Percentiles rank a stretch among this genome's conserved stretches.
These are phyloP conservation scores for Aspergillus texensis DNA, from an alignment of 2,329 filamentous ascomycete genomes.

Conservation along the genomic window DNA sequence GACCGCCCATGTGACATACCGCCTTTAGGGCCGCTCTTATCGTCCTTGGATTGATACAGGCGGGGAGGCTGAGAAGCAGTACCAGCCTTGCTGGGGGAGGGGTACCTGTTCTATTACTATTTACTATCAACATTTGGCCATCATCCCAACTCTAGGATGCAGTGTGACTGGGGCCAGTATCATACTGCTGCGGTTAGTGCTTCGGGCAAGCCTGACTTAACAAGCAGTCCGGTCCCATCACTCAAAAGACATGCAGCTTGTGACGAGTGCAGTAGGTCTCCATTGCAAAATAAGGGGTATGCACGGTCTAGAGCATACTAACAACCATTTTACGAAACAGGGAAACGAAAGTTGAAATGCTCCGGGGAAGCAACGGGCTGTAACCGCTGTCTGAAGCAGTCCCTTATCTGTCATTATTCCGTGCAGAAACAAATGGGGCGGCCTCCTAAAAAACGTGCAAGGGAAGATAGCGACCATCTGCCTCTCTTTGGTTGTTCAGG, in stretches of 20 bases:
- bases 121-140: background rate
- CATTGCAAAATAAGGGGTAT: conserved; percentile 7
- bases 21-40: conserved; percentile 29
- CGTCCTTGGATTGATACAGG: conserved; percentile 6
- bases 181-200: conserved; percentile 12
- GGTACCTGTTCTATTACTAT: background rate
- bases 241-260: conserved; percentile 51
- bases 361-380: conserved; percentile 49
- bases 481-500: conserved; percentile 17
- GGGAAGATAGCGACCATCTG: conserved; percentile 33
- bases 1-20: conserved; percentile 44
- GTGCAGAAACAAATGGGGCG: conserved; percentile 53
- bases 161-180: conserved; percentile 15
- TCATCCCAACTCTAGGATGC: conserved; percentile 11
- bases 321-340: conserved; percentile 28
- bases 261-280: conserved; percentile 51
- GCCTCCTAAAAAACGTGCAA: conserved; percentile 45
- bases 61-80: background rate
- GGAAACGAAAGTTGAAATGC: conserved; percentile 53
- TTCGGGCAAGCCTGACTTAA: conserved; percentile 7
- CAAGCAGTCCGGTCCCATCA: conserved; percentile 21
- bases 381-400: conserved; percentile 46
- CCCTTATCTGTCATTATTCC: conserved; percentile 48
- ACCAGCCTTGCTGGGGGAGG: background rate
- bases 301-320: conserved; percentile 15